Percentiles rank a stretch among this genome's conserved stretches.
Evolutionary conservation across 148 eudicot genomes (phyloP).

Genomic region (Rhododendron kiyosumense): DNA sequence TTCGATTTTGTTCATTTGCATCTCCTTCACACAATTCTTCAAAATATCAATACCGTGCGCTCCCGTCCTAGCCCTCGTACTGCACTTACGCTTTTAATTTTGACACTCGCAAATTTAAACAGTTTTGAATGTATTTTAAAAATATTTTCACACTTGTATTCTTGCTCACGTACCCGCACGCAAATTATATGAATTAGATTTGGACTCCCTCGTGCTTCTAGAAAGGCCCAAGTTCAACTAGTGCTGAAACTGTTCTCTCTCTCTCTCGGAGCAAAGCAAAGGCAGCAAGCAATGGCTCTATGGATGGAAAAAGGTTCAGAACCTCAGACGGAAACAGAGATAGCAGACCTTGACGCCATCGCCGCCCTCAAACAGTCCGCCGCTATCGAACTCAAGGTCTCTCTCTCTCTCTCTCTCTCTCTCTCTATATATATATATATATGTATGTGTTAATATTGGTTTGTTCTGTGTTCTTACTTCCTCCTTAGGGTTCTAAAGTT

Average conservation of each 20-base stretch:
- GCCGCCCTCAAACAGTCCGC: constrained; percentile 66
- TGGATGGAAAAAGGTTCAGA: constrained; percentile 67
- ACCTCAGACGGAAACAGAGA: constrained; percentile 57
- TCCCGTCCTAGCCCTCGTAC: no score
- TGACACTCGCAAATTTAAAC: no score
- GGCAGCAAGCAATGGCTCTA: constrained; percentile 47
- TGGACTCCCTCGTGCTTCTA: not conserved
- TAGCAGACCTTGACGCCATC: constrained; percentile 64
- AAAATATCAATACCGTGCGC: no score
- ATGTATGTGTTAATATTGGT: not conserved
- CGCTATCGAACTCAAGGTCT: constrained; percentile 84
- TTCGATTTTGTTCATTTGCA: not conserved
- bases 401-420: not conserved
- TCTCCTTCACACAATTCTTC: no score
- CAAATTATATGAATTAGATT: no score
- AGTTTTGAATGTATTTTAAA: no score
- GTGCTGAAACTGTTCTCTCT: not conserved
- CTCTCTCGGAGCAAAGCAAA: not conserved
- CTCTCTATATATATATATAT: not conserved
- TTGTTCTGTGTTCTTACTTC: not conserved
- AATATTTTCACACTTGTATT: no score
- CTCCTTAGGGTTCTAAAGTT: not conserved
- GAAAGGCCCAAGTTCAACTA: not conserved
- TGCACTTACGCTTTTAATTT: no score
- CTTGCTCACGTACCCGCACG: no score